These are phyloP conservation scores for Orbilia blumenaviensis DNA, from an alignment of 2,329 filamentous ascomycete genomes.

Conservation along the genomic window DNA sequence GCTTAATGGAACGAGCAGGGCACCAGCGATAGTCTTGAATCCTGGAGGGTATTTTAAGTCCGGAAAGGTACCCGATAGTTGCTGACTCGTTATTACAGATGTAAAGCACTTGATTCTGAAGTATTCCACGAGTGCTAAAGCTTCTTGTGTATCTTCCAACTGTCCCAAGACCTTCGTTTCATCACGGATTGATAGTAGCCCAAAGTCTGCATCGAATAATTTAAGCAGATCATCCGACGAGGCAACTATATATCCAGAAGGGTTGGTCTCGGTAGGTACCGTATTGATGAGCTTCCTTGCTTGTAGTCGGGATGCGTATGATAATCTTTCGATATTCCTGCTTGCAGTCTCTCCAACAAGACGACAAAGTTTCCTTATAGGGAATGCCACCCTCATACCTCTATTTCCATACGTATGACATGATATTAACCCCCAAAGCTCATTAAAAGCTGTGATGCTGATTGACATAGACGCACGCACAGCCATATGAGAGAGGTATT, in stretches of 20 bases:
- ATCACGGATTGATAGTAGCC: constrained; percentile 82
- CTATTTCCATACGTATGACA: constrained; percentile 80
- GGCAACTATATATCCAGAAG: constrained; percentile 87
- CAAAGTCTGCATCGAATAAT: constrained; percentile 87
- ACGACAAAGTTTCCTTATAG: constrained; percentile 90
- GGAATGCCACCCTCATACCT: constrained; percentile 91
- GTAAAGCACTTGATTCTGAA: constrained; percentile 77
- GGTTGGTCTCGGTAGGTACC: constrained; percentile 79
- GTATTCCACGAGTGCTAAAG: constrained; percentile 84
- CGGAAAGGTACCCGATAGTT: constrained; percentile 78
- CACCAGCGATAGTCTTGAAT: constrained; percentile 78
- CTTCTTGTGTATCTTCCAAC: constrained; percentile 80
- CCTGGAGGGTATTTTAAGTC: constrained; percentile 82
- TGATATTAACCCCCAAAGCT: constrained; percentile 87
- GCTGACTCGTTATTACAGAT: constrained; percentile 79
- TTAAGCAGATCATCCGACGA: constrained; percentile 85
- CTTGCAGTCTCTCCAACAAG: constrained; percentile 86
- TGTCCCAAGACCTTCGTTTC: constrained; percentile 86
- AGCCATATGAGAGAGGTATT: constrained; percentile 87
- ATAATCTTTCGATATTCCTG: constrained; percentile 84
- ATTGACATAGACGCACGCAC: constrained; percentile 96
- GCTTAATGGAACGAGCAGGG: constrained; percentile 83
- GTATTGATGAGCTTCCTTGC: constrained; percentile 89
- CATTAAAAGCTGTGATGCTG: constrained; percentile 84
- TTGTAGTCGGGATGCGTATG: constrained; percentile 83